phyloP scores from a whole-genome alignment of 2,329 filamentous ascomycete species.

The Gliomastix tumulicola region DNA sequence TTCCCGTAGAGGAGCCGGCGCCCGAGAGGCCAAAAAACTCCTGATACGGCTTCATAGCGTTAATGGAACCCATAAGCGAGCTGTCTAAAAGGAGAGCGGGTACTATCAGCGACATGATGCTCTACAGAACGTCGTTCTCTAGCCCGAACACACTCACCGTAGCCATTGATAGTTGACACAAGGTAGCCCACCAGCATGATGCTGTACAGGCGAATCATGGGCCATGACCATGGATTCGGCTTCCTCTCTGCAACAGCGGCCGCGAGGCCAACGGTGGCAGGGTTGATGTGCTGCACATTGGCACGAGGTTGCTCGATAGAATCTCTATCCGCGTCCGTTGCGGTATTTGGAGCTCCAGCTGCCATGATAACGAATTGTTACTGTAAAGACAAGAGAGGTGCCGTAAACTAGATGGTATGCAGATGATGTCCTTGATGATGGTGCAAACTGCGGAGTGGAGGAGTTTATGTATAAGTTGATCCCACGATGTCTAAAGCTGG shows the following conservation, averaged over 20 bases:
- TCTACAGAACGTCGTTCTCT: background rate
- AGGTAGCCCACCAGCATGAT: conserved; percentile 17
- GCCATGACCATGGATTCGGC: conserved; percentile 9
- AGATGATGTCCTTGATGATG: too few species aligned
- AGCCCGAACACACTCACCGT: conserved; percentile 11
- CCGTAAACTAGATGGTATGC: too few species aligned
- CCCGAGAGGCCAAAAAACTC: conserved; percentile 32
- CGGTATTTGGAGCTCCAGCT: too few species aligned
- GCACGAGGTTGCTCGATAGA: too few species aligned
- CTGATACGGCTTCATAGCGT: conserved; percentile 38
- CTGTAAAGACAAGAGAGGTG: too few species aligned
- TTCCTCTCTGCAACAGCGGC: conserved; percentile 6
- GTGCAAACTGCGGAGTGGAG: too few species aligned
- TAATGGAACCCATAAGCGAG: conserved; percentile 24
- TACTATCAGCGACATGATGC: background rate
- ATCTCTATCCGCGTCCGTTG: too few species aligned
- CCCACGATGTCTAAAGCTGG: too few species aligned
- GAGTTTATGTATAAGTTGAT: too few species aligned
- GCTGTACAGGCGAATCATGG: conserved; percentile 20
- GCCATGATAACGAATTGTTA: too few species aligned
- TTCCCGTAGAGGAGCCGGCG: conserved; percentile 33
- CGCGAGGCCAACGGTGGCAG: conserved; percentile 3
- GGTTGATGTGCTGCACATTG: too few species aligned
- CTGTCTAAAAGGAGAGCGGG: background rate
- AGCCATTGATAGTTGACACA: conserved; percentile 21